Conservation (phyloP, 148 eudicot genomes). For the Suaeda aralocaspica region DNA sequence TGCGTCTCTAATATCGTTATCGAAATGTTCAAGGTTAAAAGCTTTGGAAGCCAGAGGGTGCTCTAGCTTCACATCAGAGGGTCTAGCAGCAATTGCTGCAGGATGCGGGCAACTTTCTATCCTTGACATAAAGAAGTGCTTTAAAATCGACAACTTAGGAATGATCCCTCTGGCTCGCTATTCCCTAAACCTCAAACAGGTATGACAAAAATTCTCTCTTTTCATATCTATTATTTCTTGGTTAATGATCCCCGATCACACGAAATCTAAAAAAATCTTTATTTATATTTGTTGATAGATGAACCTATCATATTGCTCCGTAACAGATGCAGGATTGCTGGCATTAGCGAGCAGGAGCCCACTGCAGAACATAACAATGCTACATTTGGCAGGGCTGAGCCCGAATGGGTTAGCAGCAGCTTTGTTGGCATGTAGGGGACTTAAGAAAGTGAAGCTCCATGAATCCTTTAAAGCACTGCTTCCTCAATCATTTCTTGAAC, state of each 20-base stretch:
- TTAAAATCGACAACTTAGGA: constrained; percentile 53
- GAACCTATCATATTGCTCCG: constrained; percentile 66
- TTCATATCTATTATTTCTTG: background rate
- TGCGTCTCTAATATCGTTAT: constrained; percentile 48
- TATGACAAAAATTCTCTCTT: background rate
- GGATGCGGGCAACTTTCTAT: constrained; percentile 63
- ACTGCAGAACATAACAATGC: constrained; percentile 64
- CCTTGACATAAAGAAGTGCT: constrained; percentile 77
- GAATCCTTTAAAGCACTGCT: constrained; percentile 46
- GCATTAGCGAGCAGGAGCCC: constrained; percentile 70
- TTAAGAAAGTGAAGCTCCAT: constrained; percentile 77
- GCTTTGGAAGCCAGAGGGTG: constrained; percentile 76
- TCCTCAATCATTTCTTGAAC: constrained; percentile 48
- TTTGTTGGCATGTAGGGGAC: constrained; percentile 67
- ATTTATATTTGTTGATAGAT: constrained; percentile 40
- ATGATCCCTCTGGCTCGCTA: constrained; percentile 69
- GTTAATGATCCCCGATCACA: background rate
- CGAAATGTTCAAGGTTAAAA: constrained; percentile 56
- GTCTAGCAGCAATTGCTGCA: constrained; percentile 57
- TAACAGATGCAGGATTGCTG: constrained; percentile 70
- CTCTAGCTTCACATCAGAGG: constrained; percentile 55
- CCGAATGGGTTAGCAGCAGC: constrained; percentile 68
- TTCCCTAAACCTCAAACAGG: constrained; percentile 74
- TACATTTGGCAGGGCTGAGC: constrained; percentile 64
- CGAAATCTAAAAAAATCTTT: background rate